Evolutionary conservation across 2,329 filamentous ascomycete genomes (phyloP).

Genomic region (Pseudovirgaria hyperparasitica): DNA sequence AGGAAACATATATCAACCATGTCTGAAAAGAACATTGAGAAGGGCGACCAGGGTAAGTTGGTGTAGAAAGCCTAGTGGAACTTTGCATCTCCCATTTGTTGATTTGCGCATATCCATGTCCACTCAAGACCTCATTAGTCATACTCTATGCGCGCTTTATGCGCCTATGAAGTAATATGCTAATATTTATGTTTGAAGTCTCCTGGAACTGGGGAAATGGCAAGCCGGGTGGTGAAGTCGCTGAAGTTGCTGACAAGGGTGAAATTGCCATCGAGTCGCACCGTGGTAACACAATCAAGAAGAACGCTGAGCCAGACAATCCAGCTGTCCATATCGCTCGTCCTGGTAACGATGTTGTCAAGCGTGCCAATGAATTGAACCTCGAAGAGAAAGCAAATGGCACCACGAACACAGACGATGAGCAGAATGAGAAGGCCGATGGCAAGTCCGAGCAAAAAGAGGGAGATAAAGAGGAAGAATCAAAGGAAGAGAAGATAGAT

Average conservation of each 20-base stretch:
- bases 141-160: too few species aligned
- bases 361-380: slow-evolving; percentile 47
- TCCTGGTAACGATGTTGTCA: slow-evolving; percentile 52
- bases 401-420: slow-evolving; percentile 11
- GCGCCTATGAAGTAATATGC: too few species aligned
- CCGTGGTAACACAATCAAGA: slow-evolving; percentile 51
- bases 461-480: slow-evolving; percentile 10
- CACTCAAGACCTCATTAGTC: too few species aligned
- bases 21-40: too few species aligned
- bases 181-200: too few species aligned
- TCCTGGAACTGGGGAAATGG: slow-evolving; percentile 49
- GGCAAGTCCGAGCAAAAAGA: slow-evolving; percentile 20
- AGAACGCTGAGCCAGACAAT: slow-evolving; percentile 46
- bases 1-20: too few species aligned
- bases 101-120: too few species aligned
- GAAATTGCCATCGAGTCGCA: slow-evolving; percentile 49
- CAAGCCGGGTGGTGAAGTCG: slow-evolving; percentile 43
- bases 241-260: slow-evolving; percentile 43
- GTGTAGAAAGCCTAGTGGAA: too few species aligned
- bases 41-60: too few species aligned
- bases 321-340: slow-evolving; percentile 48
- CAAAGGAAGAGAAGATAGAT: slow-evolving; percentile 19
- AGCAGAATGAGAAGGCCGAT: slow-evolving; percentile 18
- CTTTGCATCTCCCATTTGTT: too few species aligned
- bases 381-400: slow-evolving; percentile 35